Percentiles rank a stretch among this genome's conserved stretches.
phyloP scores from a whole-genome alignment of 2,329 filamentous ascomycete genomes.

The Cladophialophora bantiana region DNA sequence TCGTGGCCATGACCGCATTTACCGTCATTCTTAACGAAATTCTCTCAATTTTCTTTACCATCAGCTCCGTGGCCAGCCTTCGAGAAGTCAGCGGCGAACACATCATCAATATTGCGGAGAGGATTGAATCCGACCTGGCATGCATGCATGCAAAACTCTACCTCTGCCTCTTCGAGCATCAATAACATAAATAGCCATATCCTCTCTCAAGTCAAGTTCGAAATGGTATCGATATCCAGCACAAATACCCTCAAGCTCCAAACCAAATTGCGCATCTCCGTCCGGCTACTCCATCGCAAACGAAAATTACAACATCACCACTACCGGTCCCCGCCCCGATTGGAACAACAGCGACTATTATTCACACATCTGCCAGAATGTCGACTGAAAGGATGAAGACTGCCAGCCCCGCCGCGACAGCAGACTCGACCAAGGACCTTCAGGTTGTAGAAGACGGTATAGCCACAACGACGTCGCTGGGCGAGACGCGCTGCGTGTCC shows the following conservation, averaged over 20 bases:
- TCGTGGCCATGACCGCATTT: conserved; percentile 28
- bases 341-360: not conserved
- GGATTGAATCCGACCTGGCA: conserved; percentile 23
- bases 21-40: conserved; percentile 28
- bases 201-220: not conserved
- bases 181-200: not conserved
- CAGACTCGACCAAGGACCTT: conserved; percentile 22
- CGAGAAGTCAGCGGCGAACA: conserved; percentile 25
- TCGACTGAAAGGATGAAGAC: conserved; percentile 10
- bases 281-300: not conserved
- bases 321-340: too few relatives aligned
- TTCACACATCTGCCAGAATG: conserved; percentile 9
- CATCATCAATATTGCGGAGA: conserved; percentile 21
- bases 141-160: not conserved
- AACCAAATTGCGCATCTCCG: not conserved
- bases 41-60: conserved; percentile 28
- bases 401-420: not conserved
- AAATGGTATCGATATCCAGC: not conserved
- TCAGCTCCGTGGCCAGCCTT: conserved; percentile 25
- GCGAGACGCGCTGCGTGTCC: conserved; percentile 25
- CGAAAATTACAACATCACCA: not conserved
- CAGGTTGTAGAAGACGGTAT: conserved; percentile 28
- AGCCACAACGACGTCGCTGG: conserved; percentile 2
- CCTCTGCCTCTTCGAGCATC: not conserved
- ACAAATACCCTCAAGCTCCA: not conserved